These are phyloP conservation scores for Papilionanthe hybrid DNA, from an alignment of 116 monocot species.

Conservation along the genomic window DNA sequence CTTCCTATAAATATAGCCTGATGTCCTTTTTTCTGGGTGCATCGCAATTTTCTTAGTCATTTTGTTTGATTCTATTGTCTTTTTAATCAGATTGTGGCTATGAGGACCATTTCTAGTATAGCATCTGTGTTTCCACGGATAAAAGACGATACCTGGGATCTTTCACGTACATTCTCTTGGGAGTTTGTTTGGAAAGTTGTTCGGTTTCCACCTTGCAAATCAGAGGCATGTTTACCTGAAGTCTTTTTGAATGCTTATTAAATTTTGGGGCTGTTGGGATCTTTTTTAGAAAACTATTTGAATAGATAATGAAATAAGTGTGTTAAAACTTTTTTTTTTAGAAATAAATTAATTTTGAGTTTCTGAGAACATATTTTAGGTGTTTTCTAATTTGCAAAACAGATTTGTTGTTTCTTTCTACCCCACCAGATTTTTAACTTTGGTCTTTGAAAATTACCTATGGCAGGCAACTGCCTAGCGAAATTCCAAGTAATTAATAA, in stretches of 20 bases:
- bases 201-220: conserved; percentile 20
- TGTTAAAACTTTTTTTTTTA: neutral
- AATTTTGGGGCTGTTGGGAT: neutral
- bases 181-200: conserved; percentile 67
- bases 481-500: too few species aligned
- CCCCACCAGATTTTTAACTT: too few species aligned
- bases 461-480: too few species aligned
- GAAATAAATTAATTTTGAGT: neutral
- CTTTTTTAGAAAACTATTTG: neutral
- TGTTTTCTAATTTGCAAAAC: neutral
- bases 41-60: neutral
- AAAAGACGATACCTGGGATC: conserved; percentile 18
- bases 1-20: neutral
- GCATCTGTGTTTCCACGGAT: conserved; percentile 39
- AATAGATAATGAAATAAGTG: neutral
- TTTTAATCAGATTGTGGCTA: conserved; percentile 55
- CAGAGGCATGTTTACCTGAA: conserved; percentile 48
- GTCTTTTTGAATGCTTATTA: neutral
- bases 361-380: neutral
- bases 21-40: neutral
- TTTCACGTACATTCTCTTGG: conserved; percentile 55
- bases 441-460: too few species aligned
- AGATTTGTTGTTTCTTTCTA: neutral
- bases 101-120: conserved; percentile 54
- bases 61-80: neutral